These are phyloP conservation scores for Globisporangium barbulae DNA, from an alignment of 352 stramenopile species.

Conservation along the genomic window DNA sequence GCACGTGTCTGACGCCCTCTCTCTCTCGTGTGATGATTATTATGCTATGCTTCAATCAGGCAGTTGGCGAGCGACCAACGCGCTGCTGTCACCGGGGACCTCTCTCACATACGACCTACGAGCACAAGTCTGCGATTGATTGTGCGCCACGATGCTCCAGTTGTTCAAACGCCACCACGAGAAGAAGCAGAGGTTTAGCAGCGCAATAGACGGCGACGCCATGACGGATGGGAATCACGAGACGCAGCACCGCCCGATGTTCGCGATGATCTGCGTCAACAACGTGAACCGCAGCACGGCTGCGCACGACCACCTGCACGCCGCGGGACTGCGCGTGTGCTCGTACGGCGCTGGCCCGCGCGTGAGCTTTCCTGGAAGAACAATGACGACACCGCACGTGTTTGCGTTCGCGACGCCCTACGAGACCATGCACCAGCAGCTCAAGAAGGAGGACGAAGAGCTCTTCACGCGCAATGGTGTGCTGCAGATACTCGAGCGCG, in stretches of 20 bases:
- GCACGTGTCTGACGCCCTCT: not conserved
- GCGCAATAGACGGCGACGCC: too few relatives aligned
- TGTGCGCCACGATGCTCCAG: slow-evolving; percentile 12
- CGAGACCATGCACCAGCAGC: slow-evolving; percentile 43
- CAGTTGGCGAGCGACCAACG: not conserved
- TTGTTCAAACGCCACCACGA: slow-evolving; percentile 15
- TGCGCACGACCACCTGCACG: slow-evolving; percentile 54
- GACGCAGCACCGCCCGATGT: slow-evolving; percentile 21
- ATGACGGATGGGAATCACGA: not conserved
- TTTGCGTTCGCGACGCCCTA: slow-evolving; percentile 80
- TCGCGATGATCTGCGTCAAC: slow-evolving; percentile 85
- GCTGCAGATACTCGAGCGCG: slow-evolving; percentile 63
- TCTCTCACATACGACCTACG: not conserved
- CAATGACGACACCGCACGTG: slow-evolving; percentile 26
- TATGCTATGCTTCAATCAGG: slow-evolving; percentile 1
- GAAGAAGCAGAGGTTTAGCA: slow-evolving; percentile 1
- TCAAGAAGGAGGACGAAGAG: slow-evolving; percentile 49
- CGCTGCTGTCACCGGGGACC: not conserved
- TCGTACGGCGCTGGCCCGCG: slow-evolving; percentile 63
- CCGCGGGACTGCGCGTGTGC: slow-evolving; percentile 58
- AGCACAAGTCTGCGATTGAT: too few relatives aligned
- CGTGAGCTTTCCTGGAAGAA: slow-evolving; percentile 59
- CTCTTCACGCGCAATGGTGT: slow-evolving; percentile 65
- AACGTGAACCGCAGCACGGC: slow-evolving; percentile 86
- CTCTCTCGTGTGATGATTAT: not conserved